These are phyloP conservation scores for Rehmannia glutinosa DNA, from an alignment of 257 asterid genomes.

Conservation along the genomic window DNA sequence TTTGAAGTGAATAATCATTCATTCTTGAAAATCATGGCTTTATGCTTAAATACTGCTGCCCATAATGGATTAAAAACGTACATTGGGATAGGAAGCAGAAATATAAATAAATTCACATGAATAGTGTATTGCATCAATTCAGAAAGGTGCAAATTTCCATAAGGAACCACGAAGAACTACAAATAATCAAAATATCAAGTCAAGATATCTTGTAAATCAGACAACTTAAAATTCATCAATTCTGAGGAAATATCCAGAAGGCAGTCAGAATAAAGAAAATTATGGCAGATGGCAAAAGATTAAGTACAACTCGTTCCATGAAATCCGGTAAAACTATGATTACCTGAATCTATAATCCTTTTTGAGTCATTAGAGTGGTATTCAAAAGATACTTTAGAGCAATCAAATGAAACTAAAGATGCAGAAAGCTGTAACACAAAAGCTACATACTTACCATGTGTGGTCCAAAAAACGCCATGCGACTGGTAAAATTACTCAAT, in stretches of 20 bases:
- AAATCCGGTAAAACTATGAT: background rate
- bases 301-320: background rate
- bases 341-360: background rate
- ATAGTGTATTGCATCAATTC: background rate
- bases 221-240: background rate
- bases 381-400: background rate
- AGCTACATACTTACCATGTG: conserved; percentile 52
- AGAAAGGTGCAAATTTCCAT: background rate
- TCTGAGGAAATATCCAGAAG: background rate
- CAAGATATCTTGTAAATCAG: background rate
- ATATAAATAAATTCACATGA: background rate
- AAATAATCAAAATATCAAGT: background rate
- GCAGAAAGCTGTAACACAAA: background rate
- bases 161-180: background rate
- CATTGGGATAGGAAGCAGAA: background rate
- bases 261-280: background rate
- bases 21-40: background rate
- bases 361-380: background rate
- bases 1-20: background rate
- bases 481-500: conserved; percentile 72
- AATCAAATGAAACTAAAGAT: background rate
- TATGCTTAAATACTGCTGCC: background rate
- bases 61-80: background rate
- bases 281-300: background rate
- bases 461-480: conserved; percentile 93